These are phyloP conservation scores for Hymenotorrendiella dingleyae DNA, from an alignment of 2,329 filamentous ascomycete genomes.

Conservation along the genomic window DNA sequence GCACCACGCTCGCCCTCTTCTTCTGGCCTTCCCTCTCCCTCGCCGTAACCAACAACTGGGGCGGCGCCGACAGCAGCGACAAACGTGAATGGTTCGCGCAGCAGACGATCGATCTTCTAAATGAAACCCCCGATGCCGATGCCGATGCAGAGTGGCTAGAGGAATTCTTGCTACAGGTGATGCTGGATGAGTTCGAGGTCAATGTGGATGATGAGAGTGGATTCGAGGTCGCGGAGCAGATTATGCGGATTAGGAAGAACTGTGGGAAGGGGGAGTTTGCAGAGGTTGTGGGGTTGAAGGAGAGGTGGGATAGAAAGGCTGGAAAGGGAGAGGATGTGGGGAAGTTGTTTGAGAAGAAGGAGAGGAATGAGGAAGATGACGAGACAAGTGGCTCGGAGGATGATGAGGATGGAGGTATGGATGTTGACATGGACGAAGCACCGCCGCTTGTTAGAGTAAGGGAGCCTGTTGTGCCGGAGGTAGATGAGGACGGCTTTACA, in stretches of 20 bases:
- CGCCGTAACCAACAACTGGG: constrained; percentile 82
- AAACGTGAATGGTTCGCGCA: constrained; percentile 97
- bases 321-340: constrained; percentile 41
- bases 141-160: constrained; percentile 78
- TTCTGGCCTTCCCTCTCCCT: constrained; percentile 85
- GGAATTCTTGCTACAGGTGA: constrained; percentile 77
- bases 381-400: constrained; percentile 49
- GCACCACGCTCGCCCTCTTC: constrained; percentile 76
- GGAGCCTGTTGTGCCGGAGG: constrained; percentile 62
- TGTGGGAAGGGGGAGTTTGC: constrained; percentile 59
- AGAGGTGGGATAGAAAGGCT: constrained; percentile 55
- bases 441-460: constrained; percentile 50
- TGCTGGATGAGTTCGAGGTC: constrained; percentile 94
- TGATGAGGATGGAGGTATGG: constrained; percentile 47
- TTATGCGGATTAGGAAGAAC: constrained; percentile 62
- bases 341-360: constrained; percentile 35
- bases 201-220: constrained; percentile 86
- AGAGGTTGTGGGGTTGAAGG: constrained; percentile 58
- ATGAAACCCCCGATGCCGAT: constrained; percentile 56
- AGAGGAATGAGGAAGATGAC: constrained; percentile 49
- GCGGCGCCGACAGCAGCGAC: constrained; percentile 72
- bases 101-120: constrained; percentile 74
- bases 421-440: constrained; percentile 66
- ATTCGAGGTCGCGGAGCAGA: constrained; percentile 64
- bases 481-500: constrained; percentile 79